These are phyloP conservation scores for Salix viminalis DNA, from an alignment of 345 rosid species.

Conservation along the genomic window DNA sequence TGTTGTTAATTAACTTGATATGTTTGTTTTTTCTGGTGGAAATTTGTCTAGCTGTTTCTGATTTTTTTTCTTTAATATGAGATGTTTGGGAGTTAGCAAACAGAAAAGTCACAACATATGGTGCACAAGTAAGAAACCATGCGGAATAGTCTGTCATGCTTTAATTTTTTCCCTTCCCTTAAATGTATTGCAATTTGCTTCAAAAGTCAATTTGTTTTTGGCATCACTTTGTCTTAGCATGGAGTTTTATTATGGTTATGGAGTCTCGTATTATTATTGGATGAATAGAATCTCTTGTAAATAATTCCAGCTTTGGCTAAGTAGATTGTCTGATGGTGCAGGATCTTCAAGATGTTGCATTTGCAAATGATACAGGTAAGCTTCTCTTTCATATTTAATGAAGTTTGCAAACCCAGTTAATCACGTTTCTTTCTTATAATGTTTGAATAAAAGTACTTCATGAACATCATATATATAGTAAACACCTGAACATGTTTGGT, in stretches of 20 bases:
- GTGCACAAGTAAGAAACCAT: not conserved
- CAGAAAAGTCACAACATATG: not conserved
- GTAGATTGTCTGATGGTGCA: slow-evolving; percentile 36
- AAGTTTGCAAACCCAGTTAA: not conserved
- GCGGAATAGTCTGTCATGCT: not conserved
- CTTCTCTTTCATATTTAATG: not conserved
- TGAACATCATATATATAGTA: not conserved
- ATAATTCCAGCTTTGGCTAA: slow-evolving; percentile 6
- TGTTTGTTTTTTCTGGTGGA: not conserved
- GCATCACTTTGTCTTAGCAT: not conserved
- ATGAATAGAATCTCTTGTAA: not conserved
- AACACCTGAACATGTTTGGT: not conserved
- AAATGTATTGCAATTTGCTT: not conserved
- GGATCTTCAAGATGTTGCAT: slow-evolving; percentile 51
- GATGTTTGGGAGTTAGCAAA: not conserved
- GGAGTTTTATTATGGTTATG: not conserved
- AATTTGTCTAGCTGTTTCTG: not conserved
- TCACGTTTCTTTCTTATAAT: not conserved
- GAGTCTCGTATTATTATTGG: not conserved
- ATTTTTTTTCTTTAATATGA: not conserved
- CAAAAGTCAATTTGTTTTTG: not conserved
- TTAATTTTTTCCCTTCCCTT: not conserved
- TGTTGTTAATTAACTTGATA: not conserved
- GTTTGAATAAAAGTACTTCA: not conserved
- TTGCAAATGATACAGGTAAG: slow-evolving; percentile 83